phyloP scores from a whole-genome alignment of 768 basidiomycete species.

The Hygrocybe punicea region DNA sequence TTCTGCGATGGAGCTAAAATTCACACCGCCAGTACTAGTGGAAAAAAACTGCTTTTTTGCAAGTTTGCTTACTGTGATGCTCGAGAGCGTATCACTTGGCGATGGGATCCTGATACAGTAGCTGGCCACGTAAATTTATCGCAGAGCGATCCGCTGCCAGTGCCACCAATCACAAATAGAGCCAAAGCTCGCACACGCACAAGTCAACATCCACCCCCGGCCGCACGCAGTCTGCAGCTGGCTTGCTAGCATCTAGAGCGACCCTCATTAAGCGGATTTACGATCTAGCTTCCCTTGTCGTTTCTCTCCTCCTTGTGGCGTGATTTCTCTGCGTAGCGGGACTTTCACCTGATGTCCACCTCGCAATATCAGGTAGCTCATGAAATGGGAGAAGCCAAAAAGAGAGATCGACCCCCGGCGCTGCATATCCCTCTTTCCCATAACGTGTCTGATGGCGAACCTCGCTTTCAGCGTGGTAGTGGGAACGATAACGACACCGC shows the following conservation, averaged over 20 bases:
- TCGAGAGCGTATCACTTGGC: too few species aligned
- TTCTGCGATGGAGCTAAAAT: too few species aligned
- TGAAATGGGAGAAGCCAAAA: conserved; percentile 39
- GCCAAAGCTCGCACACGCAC: conserved; percentile 32
- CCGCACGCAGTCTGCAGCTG: too few species aligned
- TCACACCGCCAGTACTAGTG: too few species aligned
- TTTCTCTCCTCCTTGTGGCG: conserved; percentile 26
- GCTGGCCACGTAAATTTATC: too few species aligned
- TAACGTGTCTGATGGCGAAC: conserved; percentile 39
- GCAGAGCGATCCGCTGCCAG: too few species aligned
- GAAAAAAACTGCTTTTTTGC: too few species aligned
- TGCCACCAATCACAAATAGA: conserved; percentile 16
- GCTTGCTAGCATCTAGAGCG: too few species aligned
- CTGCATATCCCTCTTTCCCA: conserved; percentile 46
- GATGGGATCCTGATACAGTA: too few species aligned
- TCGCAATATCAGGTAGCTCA: conserved; percentile 31
- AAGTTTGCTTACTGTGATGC: too few species aligned
- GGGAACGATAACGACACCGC: conserved; percentile 15
- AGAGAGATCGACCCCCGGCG: conserved; percentile 51
- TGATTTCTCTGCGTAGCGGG: not conserved
- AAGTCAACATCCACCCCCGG: too few species aligned
- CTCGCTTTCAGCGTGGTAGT: conserved; percentile 38
- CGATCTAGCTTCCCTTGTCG: conserved; percentile 17
- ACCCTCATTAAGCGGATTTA: not conserved
- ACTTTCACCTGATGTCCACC: conserved; percentile 34